Conservation (phyloP, 495 filamentous ascomycete species). For the Parathielavia hyrcaniae region DNA sequence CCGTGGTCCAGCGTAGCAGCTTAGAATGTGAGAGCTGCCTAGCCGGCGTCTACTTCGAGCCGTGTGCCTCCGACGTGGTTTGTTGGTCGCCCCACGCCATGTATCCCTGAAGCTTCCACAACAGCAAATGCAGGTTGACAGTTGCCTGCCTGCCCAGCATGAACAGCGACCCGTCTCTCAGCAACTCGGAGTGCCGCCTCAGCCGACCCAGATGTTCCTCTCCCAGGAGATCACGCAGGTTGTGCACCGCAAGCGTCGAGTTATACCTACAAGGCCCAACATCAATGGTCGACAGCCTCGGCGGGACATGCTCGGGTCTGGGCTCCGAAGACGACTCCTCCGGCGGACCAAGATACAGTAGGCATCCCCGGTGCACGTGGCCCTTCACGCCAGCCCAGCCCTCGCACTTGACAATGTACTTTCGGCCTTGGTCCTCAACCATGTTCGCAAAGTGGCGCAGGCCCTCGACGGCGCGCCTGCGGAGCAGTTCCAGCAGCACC, state of each 20-base stretch:
- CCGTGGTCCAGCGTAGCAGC: too few species aligned
- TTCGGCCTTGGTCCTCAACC: constrained; percentile 20
- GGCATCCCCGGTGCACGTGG: constrained; percentile 31
- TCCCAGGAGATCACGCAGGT: constrained; percentile 39
- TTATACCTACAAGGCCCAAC: constrained; percentile 19
- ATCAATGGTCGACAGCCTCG: constrained; percentile 30
- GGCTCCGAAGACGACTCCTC: background rate
- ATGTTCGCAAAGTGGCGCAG: constrained; percentile 30
- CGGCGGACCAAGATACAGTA: constrained; percentile 34
- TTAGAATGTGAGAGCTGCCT: background rate
- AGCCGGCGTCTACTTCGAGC: background rate
- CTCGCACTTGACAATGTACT: constrained; percentile 34
- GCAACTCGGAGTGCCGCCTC: constrained; percentile 23
- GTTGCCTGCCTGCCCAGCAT: constrained; percentile 43
- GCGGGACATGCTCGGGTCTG: constrained; percentile 10
- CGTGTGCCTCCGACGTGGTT: background rate
- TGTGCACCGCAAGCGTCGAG: constrained; percentile 37
- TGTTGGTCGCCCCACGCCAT: constrained; percentile 26
- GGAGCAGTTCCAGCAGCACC: constrained; percentile 51
- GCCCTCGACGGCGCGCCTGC: constrained; percentile 41
- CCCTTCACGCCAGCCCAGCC: constrained; percentile 32
- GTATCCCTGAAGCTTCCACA: constrained; percentile 67
- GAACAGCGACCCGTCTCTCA: constrained; percentile 36
- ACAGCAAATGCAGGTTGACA: constrained; percentile 45
- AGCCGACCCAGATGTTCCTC: constrained; percentile 31